Conservation (phyloP, 495 filamentous ascomycete species). For the Neurospora sp. region DNA sequence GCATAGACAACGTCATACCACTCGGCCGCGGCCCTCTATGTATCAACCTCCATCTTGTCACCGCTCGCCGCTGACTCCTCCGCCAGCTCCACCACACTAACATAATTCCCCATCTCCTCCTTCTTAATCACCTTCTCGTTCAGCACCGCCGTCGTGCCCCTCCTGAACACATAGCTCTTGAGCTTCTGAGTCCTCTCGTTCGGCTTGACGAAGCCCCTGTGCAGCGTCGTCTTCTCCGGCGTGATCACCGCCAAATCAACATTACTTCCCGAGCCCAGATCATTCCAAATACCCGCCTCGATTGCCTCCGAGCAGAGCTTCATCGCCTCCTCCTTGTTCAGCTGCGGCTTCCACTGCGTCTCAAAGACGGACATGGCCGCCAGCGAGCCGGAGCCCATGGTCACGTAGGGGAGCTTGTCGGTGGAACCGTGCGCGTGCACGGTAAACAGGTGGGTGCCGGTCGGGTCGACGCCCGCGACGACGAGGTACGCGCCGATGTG, state of each 20-base stretch:
- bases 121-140: constrained; percentile 89
- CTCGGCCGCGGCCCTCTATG: constrained; percentile 29
- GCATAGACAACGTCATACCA: background rate
- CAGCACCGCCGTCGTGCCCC: constrained; percentile 84
- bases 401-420: constrained; percentile 98
- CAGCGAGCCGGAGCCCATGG: constrained; percentile 92
- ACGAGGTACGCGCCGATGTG: constrained; percentile 98
- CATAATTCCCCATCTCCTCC: constrained; percentile 90
- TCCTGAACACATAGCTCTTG: constrained; percentile 79
- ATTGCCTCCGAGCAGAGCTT: constrained; percentile 80
- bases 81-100: constrained; percentile 78
- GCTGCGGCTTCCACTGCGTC: constrained; percentile 77
- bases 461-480: constrained; percentile 94
- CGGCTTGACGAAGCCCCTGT: constrained; percentile 83
- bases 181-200: constrained; percentile 89
- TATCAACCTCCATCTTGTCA: constrained; percentile 94
- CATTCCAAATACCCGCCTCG: constrained; percentile 97
- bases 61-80: constrained; percentile 43
- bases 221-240: constrained; percentile 79
- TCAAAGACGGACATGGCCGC: constrained; percentile 99
- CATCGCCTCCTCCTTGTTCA: constrained; percentile 75
- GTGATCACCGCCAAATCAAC: constrained; percentile 96
- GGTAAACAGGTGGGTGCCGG: constrained; percentile 91
- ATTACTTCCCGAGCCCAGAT: constrained; percentile 92
- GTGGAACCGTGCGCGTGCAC: constrained; percentile 98